Percentiles rank a stretch among this genome's conserved stretches.
Evolutionary conservation across 1,139 yeast species (phyloP).

Genomic region (Yamadazyma siamensis): DNA sequence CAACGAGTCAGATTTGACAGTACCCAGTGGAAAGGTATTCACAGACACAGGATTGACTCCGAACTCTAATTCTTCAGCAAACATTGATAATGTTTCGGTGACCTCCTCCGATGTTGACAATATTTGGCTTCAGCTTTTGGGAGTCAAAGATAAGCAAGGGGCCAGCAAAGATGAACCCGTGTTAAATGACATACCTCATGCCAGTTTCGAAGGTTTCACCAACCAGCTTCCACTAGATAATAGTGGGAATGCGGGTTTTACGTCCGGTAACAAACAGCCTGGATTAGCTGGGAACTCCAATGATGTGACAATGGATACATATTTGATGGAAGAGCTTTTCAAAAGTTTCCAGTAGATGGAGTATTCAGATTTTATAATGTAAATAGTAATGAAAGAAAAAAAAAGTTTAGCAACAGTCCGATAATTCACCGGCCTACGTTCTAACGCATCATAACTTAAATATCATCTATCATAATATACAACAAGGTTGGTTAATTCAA

Average conservation of each 20-base stretch:
- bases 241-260: too few relatives aligned
- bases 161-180: neutral
- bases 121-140: conserved; percentile 8
- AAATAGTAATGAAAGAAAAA: neutral
- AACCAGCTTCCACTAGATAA: too few relatives aligned
- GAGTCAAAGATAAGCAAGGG: conserved; percentile 2
- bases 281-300: too few relatives aligned
- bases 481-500: conserved; percentile 23
- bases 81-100: conserved; percentile 1
- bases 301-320: too few relatives aligned
- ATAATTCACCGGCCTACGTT: too few relatives aligned
- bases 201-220: conserved; percentile 1
- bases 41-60: conserved; percentile 2
- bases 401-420: too few relatives aligned
- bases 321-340: conserved; percentile 6
- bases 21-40: neutral
- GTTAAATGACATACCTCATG: conserved; percentile 5
- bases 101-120: conserved; percentile 5
- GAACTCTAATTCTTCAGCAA: conserved; percentile 1
- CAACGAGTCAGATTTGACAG: neutral
- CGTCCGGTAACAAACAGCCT: too few relatives aligned
- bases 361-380: neutral
- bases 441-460: too few relatives aligned
- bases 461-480: neutral
- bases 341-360: conserved; percentile 3